These are phyloP conservation scores for Aspergillus flavus DNA, from an alignment of 2,329 filamentous ascomycete species.

Conservation along the genomic window DNA sequence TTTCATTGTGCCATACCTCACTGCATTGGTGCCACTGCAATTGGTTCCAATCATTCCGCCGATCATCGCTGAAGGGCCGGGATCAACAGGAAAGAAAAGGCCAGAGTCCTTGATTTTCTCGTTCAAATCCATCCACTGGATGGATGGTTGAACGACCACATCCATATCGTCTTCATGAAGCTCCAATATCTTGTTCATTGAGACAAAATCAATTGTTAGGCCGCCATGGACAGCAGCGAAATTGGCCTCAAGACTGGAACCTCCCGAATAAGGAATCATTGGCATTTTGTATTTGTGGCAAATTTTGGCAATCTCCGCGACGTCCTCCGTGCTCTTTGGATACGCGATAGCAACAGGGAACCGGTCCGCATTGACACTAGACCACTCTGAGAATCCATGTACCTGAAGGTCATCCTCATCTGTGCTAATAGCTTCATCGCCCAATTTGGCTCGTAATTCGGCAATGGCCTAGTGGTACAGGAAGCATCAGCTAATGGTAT, in stretches of 20 bases:
- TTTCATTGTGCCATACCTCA: constrained; percentile 74
- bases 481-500: background rate
- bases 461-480: constrained; percentile 52
- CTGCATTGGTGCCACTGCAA: constrained; percentile 64
- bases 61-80: constrained; percentile 65
- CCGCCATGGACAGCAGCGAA: constrained; percentile 86
- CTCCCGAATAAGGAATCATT: constrained; percentile 84
- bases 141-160: constrained; percentile 84
- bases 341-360: constrained; percentile 68
- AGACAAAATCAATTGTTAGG: constrained; percentile 84
- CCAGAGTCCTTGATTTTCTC: constrained; percentile 71
- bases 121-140: constrained; percentile 92
- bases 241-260: constrained; percentile 84
- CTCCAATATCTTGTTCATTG: constrained; percentile 80
- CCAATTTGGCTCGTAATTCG: constrained; percentile 56
- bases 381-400: constrained; percentile 73
- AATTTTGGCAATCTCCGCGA: constrained; percentile 65
- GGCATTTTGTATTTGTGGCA: constrained; percentile 80
- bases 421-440: constrained; percentile 63
- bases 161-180: constrained; percentile 90
- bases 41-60: constrained; percentile 69
- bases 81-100: constrained; percentile 89
- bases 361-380: constrained; percentile 65
- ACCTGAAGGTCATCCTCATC: constrained; percentile 65
- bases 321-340: constrained; percentile 65